Base-by-base conservation (phyloP, 2,329 filamentous ascomycete genomes). In the Fusarium euwallaceae region DNA sequence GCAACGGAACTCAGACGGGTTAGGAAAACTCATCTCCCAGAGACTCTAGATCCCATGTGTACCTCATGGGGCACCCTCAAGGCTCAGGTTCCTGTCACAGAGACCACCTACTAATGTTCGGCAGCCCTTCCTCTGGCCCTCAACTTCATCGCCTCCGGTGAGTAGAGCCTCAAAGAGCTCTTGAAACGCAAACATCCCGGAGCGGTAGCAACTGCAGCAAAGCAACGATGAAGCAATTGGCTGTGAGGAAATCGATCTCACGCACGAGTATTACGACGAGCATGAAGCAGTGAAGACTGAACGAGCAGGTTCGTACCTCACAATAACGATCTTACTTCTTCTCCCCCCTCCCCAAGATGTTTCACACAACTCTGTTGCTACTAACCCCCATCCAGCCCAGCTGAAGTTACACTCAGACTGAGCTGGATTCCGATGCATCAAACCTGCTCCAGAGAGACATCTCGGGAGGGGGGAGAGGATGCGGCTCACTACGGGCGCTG, bases 91-190 rank as follows among this genome's bases (percentile, higher is more conserved):
- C 48, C 51, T 4, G 4, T 8, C 8, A 22, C 37, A 29, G 20
- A 24, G 29, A 55, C 20, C 32, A 32, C 3, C 10, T 29, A 76
- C 83, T 86, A 76, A 86, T 80, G 70, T 61, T 12, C 77, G 70
- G 58, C 79, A 97, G 94, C 93, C 76, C 86, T 95, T 75, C 94
- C 94, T 78, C 86, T 97, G 84, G 93, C 94, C 83, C 88, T 97
- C 81, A 97, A 97, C 86, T 97, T 97, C 87, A 94, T 97, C 86
- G 94, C 94, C 83, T 94, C 94, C 87, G 93, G 94, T 97, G 91
- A 96, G 94, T 96, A 84, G 83, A 83, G 82, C 78, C 82, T 53
- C 17, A 32, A 80, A 24, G 27, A 72, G 69, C 71, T 76, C 71
- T 65, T 29, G 48, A 66, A 62, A 59, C 62, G 48, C 48, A 53